Conservation (phyloP, 1,284 basidiomycete species). For the Coriolopsis trogii region DNA sequence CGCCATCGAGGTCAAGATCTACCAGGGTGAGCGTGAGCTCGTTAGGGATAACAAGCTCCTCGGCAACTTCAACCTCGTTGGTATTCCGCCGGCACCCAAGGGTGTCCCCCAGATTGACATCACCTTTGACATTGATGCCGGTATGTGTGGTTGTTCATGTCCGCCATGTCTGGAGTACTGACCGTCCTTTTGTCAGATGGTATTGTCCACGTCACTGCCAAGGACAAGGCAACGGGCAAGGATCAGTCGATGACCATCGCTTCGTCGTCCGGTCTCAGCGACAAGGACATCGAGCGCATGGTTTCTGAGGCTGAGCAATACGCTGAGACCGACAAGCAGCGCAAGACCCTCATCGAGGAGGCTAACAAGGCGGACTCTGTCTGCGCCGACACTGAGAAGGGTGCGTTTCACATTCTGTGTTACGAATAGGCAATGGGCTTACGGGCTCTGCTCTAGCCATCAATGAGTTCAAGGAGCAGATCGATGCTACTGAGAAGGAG, state of each 20-base stretch:
- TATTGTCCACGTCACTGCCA: constrained; percentile 96
- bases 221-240: constrained; percentile 97
- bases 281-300: constrained; percentile 98
- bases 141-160: constrained; percentile 42
- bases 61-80: constrained; percentile 98
- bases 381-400: constrained; percentile 95
- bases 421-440: neutral
- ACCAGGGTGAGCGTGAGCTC: constrained; percentile 98
- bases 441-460: constrained; percentile 57
- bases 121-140: constrained; percentile 98
- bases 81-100: constrained; percentile 97
- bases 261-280: constrained; percentile 93
- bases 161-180: neutral
- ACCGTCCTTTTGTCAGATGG: constrained; percentile 55
- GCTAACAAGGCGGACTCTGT: constrained; percentile 97
- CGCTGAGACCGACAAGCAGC: constrained; percentile 89
- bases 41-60: constrained; percentile 99
- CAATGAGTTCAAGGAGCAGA: constrained; percentile 97
- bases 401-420: constrained; percentile 36
- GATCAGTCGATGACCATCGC: constrained; percentile 98
- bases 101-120: constrained; percentile 99
- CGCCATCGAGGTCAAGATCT: constrained; percentile 97
- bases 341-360: constrained; percentile 92
- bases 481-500: constrained; percentile 90
- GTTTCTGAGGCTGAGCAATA: constrained; percentile 93